A percentile compares a stretch with the other conserved stretches of the same genome.
phyloP scores from a whole-genome alignment of 2,329 filamentous ascomycete genomes.

The Pestalotiopsis fici region DNA sequence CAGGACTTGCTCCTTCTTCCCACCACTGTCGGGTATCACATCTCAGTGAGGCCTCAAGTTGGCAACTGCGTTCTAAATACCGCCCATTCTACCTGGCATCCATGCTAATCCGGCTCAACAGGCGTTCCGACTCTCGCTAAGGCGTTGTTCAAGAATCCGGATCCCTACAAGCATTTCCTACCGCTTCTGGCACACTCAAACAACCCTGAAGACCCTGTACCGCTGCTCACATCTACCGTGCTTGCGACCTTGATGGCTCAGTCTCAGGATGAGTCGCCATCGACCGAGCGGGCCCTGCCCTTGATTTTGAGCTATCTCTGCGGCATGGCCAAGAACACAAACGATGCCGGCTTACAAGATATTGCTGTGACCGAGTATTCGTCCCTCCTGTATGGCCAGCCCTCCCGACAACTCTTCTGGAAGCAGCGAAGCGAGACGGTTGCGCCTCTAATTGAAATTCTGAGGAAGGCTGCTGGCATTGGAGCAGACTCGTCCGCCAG shows the following conservation, averaged over 20 bases:
- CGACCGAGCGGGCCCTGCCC: slow-evolving; percentile 74
- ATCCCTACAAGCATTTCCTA: slow-evolving; percentile 82
- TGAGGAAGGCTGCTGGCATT: slow-evolving; percentile 75
- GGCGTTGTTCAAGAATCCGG: slow-evolving; percentile 71
- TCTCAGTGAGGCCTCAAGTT: background rate
- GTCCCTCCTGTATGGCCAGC: slow-evolving; percentile 73
- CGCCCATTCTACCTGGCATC: background rate
- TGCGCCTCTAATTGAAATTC: slow-evolving; percentile 77
- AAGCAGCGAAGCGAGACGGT: slow-evolving; percentile 84
- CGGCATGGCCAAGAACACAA: slow-evolving; percentile 74
- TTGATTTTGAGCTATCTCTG: slow-evolving; percentile 86
- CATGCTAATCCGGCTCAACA: slow-evolving; percentile 36
- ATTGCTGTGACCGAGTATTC: slow-evolving; percentile 94
- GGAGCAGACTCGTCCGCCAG: slow-evolving; percentile 62
- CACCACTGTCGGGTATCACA: background rate
- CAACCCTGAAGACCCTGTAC: slow-evolving; percentile 74
- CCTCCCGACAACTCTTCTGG: slow-evolving; percentile 85
- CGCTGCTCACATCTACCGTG: slow-evolving; percentile 85
- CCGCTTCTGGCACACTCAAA: slow-evolving; percentile 81
- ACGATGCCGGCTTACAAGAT: slow-evolving; percentile 86
- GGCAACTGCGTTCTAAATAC: too few relatives aligned
- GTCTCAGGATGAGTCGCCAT: slow-evolving; percentile 61
- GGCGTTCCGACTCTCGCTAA: slow-evolving; percentile 79
- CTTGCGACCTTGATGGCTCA: slow-evolving; percentile 76
- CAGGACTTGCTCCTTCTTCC: background rate